Evolutionary conservation across 192 early-diverging fungal species (phyloP), one percentile per base, ranked within the genome.

Genomic region (Phlyctochytrium planicorne): DNA sequence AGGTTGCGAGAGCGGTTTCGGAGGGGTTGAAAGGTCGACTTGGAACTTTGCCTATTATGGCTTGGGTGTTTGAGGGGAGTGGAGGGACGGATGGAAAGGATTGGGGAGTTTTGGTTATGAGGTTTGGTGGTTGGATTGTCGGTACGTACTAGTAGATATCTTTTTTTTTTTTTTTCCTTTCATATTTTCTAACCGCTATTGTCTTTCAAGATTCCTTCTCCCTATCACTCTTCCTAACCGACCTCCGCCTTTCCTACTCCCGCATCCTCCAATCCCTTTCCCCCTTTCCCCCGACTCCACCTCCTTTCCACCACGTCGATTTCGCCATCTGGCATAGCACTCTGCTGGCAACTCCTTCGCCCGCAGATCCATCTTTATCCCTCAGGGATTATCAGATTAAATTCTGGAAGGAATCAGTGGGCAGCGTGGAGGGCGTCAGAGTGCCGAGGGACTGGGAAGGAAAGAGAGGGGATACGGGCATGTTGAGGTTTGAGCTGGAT

Each of bases 1-100:
- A n/a, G 40, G n/a, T 10, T 14, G 40, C 12, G 40, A n/a, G 12
- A 10, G 40, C 40, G 40, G n/a, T 10, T 10, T 50, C 12, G 40
- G 40, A 50, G 40, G 40, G 40, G 40, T 10, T 50, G n/a, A 50
- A n/a, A n/a, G 40, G n/a, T 50, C 12, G 12, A 10, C 12, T 50
- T 50, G 40, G 40, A n/a, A 50, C 12, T 10, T 50, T 10, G 40
- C 12, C 40, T 10, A 50, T 10, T 10, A n/a, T 14, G 40, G 12
- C 40, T 10, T 14, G n/a, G 40, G 40, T 10, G 40, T 10, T 50
- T 50, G 40, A 50, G 40, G 40, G 40, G 12, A 50, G 40, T 14
- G 40, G 40, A 50, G 40, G 40, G 40, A 50, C 12, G n/a, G 40
- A n/a, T 50, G 40, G 40, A 50, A 50, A 50, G 10, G n/a, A n/a